Percentiles rank a stretch among this genome's conserved stretches.
Evolutionary conservation across 139 green algal genomes (phyloP).

Genomic region (Helicosporidium sp.): DNA sequence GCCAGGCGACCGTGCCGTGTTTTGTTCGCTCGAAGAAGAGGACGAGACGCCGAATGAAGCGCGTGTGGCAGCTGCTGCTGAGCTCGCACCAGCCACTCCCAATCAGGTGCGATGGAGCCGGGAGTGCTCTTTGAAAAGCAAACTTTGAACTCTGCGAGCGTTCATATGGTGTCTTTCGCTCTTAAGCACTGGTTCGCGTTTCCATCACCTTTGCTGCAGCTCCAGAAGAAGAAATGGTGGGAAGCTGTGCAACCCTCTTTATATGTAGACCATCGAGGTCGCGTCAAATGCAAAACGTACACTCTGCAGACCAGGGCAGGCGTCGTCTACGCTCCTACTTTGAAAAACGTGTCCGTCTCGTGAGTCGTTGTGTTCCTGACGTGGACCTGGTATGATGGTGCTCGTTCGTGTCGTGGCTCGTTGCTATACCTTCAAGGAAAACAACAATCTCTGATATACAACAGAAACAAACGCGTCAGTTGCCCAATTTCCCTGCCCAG

Average conservation of each 20-base stretch:
- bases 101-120: too few species aligned
- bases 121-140: too few species aligned
- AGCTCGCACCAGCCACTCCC: too few species aligned
- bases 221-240: constrained; percentile 78
- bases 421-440: too few species aligned
- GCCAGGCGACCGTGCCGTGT: constrained; percentile 51
- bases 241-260: constrained; percentile 44
- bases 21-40: constrained; percentile 20
- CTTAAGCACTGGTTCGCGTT: background rate
- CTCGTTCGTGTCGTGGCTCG: too few species aligned
- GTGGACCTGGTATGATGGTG: background rate
- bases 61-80: background rate
- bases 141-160: too few species aligned
- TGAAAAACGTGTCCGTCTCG: background rate
- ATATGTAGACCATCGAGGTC: constrained; percentile 20
- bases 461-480: too few species aligned
- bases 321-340: constrained; percentile 20
- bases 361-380: background rate
- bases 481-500: too few species aligned
- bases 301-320: constrained; percentile 44
- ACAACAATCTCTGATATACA: too few species aligned
- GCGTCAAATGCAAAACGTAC: constrained; percentile 29
- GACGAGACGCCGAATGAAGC: constrained; percentile 19
- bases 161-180: background rate
- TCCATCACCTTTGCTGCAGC: background rate